Conservation (phyloP, 805 yeast species). For the Metschnikowia reukaufii region DNA sequence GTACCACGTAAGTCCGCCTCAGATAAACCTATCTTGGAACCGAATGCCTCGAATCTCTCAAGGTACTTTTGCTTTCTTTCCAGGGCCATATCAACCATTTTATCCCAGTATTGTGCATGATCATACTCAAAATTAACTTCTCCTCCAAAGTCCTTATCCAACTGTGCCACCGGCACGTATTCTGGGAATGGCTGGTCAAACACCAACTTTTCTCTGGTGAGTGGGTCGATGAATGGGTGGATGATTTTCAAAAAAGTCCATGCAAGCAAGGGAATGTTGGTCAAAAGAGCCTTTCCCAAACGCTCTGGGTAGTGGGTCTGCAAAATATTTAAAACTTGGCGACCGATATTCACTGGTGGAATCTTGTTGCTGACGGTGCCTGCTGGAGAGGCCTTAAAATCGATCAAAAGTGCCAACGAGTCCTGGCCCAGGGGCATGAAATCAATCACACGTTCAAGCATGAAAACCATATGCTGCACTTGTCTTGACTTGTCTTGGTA, state of each 20-base stretch:
- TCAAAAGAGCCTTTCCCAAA: constrained; percentile 85
- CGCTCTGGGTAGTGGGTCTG: constrained; percentile 98
- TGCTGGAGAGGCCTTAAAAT: constrained; percentile 78
- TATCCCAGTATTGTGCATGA: constrained; percentile 80
- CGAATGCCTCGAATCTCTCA: constrained; percentile 68
- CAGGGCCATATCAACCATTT: constrained; percentile 58
- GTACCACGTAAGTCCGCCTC: constrained; percentile 72
- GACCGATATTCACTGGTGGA: constrained; percentile 87
- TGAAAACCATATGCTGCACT: constrained; percentile 92
- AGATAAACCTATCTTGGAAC: constrained; percentile 72
- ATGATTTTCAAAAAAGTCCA: constrained; percentile 90
- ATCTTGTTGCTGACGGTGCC: constrained; percentile 62
- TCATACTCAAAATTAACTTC: constrained; percentile 76
- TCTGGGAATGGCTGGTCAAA: constrained; percentile 85
- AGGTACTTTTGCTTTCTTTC: constrained; percentile 62
- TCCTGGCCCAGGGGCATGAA: constrained; percentile 98
- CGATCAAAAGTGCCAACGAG: constrained; percentile 85
- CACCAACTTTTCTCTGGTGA: constrained; percentile 90
- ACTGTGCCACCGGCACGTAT: constrained; percentile 77
- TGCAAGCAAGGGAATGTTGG: constrained; percentile 92
- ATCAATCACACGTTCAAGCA: constrained; percentile 89
- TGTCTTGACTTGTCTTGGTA: constrained; percentile 87
- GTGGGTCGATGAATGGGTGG: constrained; percentile 94
- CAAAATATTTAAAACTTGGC: constrained; percentile 87
- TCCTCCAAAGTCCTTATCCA: constrained; percentile 87